Percentiles rank a stretch among this genome's conserved stretches.
These are phyloP conservation scores for Paxillus ammoniavirescens DNA, from an alignment of 768 basidiomycete genomes.

Conservation along the genomic window DNA sequence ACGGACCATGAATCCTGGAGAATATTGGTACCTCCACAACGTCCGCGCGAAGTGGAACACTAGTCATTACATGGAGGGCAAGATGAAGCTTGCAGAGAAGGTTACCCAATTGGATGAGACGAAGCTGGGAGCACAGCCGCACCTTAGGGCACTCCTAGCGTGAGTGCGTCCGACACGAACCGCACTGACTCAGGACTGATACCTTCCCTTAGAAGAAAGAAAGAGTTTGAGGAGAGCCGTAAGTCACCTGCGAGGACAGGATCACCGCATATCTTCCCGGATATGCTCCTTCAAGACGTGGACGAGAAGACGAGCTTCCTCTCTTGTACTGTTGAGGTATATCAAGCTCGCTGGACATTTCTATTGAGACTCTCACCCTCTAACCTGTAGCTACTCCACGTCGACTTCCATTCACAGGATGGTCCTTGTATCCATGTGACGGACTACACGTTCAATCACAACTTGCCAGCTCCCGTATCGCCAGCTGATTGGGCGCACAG, in stretches of 20 bases:
- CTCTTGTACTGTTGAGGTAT: conserved; percentile 60
- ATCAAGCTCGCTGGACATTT: not conserved
- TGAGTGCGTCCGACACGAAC: conserved; percentile 28
- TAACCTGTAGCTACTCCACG: conserved; percentile 44
- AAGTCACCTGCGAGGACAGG: conserved; percentile 20
- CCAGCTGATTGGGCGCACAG: conserved; percentile 39
- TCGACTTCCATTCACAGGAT: conserved; percentile 31
- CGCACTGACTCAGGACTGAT: conserved; percentile 4
- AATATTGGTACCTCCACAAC: conserved; percentile 56
- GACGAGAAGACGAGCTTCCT: conserved; percentile 42
- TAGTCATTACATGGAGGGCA: conserved; percentile 51
- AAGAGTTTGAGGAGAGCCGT: conserved; percentile 31
- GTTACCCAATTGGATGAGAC: conserved; percentile 42
- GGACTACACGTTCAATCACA: conserved; percentile 57
- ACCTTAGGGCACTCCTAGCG: conserved; percentile 53
- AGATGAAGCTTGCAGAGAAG: conserved; percentile 44
- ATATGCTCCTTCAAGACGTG: conserved; percentile 49
- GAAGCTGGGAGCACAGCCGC: conserved; percentile 32
- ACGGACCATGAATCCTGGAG: conserved; percentile 43
- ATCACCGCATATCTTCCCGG: conserved; percentile 35
- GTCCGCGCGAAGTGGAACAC: conserved; percentile 40
- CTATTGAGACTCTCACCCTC: not conserved
- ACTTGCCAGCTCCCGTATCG: conserved; percentile 33
- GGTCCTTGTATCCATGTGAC: conserved; percentile 53
- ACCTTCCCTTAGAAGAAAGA: conserved; percentile 45